phyloP scores from a whole-genome alignment of 305 asterid genomes.

The Solanum hybrid region DNA sequence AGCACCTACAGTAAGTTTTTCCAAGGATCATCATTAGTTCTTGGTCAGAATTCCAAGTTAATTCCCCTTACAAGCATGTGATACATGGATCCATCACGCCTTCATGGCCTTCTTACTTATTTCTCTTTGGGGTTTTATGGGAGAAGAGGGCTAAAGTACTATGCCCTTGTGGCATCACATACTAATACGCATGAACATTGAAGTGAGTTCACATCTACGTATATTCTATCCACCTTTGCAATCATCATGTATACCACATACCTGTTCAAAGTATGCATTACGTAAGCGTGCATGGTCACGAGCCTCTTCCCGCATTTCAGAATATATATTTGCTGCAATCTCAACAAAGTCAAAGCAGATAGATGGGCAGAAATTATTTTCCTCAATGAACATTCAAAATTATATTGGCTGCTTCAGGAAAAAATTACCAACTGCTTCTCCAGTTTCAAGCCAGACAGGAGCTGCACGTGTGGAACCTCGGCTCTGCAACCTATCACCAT shows the following conservation, averaged over 20 bases:
- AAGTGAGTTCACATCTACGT: neutral
- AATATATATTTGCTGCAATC: slow-evolving; percentile 70
- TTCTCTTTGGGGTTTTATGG: neutral
- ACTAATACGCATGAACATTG: neutral
- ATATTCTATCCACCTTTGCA: neutral
- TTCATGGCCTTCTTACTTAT: neutral
- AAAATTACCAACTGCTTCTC: slow-evolving; percentile 56
- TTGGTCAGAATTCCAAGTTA: neutral
- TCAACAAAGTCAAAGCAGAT: slow-evolving; percentile 43
- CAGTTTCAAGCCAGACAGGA: slow-evolving; percentile 65
- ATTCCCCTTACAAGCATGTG: neutral
- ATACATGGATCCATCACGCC: neutral
- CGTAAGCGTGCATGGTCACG: slow-evolving; percentile 84
- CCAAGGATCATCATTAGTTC: neutral
- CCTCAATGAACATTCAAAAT: slow-evolving; percentile 14
- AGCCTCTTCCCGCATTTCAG: slow-evolving; percentile 87
- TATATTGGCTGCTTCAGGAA: slow-evolving; percentile 14
- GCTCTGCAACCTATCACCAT: slow-evolving; percentile 42
- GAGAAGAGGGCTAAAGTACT: neutral
- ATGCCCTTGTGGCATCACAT: neutral
- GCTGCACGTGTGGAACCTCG: slow-evolving; percentile 41
- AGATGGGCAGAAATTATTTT: slow-evolving; percentile 16
- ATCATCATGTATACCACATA: slow-evolving; percentile 14
- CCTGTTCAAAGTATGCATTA: slow-evolving; percentile 93
- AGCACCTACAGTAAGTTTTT: neutral